Evolutionary conservation across 345 rosid genomes (phyloP).

Genomic region (Erucastrum elatum): DNA sequence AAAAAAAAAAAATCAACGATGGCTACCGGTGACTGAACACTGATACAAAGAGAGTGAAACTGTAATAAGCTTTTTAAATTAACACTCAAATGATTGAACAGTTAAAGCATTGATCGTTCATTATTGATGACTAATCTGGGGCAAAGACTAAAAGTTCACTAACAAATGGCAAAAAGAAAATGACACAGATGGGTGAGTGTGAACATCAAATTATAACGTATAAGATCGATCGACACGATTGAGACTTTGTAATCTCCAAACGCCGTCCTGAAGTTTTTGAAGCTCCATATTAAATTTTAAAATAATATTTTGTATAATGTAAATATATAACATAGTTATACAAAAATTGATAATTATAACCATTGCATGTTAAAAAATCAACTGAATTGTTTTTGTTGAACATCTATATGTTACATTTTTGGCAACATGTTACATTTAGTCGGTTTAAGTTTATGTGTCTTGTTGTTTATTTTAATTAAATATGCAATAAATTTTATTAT

Average conservation of each 20-base stretch:
- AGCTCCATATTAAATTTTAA: not conserved
- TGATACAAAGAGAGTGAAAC: slow-evolving; percentile 12
- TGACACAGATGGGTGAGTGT: slow-evolving; percentile 24
- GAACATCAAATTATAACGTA: slow-evolving; percentile 15
- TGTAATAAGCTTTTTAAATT: not conserved
- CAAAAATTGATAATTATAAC: not conserved
- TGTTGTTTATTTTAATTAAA: no score
- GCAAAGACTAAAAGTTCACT: slow-evolving; percentile 30
- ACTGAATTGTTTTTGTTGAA: not conserved
- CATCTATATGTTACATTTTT: not conserved
- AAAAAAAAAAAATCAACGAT: no score
- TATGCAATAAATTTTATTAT: no score
- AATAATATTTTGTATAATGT: no score
- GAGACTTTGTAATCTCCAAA: not conserved
- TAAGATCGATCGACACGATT: slow-evolving; percentile 10
- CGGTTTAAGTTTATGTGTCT: not conserved
- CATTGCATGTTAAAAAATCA: not conserved
- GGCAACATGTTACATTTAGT: not conserved
- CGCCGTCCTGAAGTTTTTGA: not conserved
- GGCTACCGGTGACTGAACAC: slow-evolving; percentile 19
- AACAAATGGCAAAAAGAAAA: slow-evolving; percentile 18
- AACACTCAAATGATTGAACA: slow-evolving; percentile 12
- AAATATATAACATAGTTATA: no score
- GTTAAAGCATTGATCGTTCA: slow-evolving; percentile 16
- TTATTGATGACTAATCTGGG: slow-evolving; percentile 17